These are phyloP conservation scores for Xylariaceae sp. DNA, from an alignment of 2,329 filamentous ascomycete species.

Conservation along the genomic window DNA sequence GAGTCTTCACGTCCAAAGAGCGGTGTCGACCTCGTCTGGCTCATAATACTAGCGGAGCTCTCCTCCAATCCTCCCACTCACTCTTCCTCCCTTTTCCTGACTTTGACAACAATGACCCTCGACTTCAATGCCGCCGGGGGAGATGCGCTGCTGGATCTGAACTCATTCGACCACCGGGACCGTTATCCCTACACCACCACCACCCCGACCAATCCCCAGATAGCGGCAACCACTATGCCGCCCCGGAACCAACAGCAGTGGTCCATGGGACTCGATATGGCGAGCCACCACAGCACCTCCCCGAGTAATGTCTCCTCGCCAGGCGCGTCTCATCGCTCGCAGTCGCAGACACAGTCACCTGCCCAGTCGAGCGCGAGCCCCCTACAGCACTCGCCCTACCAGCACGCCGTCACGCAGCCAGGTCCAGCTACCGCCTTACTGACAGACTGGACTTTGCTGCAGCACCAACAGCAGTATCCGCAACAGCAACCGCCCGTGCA, in stretches of 20 bases:
- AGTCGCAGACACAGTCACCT: constrained; percentile 44
- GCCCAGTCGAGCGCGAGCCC: constrained; percentile 52
- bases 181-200: constrained; percentile 52
- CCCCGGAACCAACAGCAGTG: constrained; percentile 41
- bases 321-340: constrained; percentile 47
- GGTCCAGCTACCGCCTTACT: constrained; percentile 45
- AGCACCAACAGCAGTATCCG: constrained; percentile 42
- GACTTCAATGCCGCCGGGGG: constrained; percentile 58
- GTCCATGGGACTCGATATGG: constrained; percentile 54
- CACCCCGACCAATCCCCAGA: constrained; percentile 38
- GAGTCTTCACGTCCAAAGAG: constrained; percentile 39
- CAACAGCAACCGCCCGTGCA: constrained; percentile 44
- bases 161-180: constrained; percentile 56
- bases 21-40: constrained; percentile 42
- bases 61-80: constrained; percentile 37
- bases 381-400: constrained; percentile 54
- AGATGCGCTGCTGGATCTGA: constrained; percentile 61
- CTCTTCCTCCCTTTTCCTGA: constrained; percentile 32
- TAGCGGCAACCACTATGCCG: constrained; percentile 39
- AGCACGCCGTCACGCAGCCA: constrained; percentile 45
- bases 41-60: constrained; percentile 47
- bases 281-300: constrained; percentile 38
- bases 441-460: constrained; percentile 61
- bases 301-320: constrained; percentile 48
- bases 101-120: constrained; percentile 51